Base-by-base conservation (phyloP, 257 asterid species). In the Echites panduratus region DNA sequence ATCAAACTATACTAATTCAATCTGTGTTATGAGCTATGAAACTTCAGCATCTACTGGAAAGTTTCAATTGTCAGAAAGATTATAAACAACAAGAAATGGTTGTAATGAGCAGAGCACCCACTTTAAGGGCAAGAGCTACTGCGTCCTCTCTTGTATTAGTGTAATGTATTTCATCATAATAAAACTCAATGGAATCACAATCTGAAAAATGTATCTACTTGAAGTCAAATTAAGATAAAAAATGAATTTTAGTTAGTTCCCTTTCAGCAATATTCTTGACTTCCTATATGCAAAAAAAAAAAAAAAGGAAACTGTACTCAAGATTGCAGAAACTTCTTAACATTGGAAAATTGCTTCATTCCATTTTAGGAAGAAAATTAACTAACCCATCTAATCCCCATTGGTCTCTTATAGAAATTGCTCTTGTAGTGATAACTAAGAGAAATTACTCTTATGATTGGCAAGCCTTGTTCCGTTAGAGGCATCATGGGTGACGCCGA, bases 381-480 rank as follows among this genome's bases (percentile, higher is more conserved):
- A 9, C 27, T 63, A 7, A 64, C 69, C 69, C 69, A 8, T 64
- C 69, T 38, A 64, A 22, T 19, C 69, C 49, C 69, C 69, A 64
- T 19, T 64, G 69, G 17, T 64, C 48, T 38, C 69, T 64, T n/a
- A n/a, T n/a, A n/a, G n/a, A n/a, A n/a, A n/a, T n/a, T 29, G 96
- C 89, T 40, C 89, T 93, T 14, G 96, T 91, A 6, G 85, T 89
- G 50, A 85, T 93, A 65, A 73, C 87, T 0, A 81, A 90, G 96
- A 26, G 94, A 87, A 6, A 50, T 89, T 1, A 96, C 98, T 2
- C 90, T 89, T 11, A 79, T 89, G 96, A 82, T 93, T 26, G 98
- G 98, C 12, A 82, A 97, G 56, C 81, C 89, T 2, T 91, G 98
- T 78, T 85, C 96, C 26, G 96, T 96, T 19, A 84, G 96, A 74